phyloP scores from a whole-genome alignment of 108 stramenopile genomes.

The Mediolabrus comicus region DNA sequence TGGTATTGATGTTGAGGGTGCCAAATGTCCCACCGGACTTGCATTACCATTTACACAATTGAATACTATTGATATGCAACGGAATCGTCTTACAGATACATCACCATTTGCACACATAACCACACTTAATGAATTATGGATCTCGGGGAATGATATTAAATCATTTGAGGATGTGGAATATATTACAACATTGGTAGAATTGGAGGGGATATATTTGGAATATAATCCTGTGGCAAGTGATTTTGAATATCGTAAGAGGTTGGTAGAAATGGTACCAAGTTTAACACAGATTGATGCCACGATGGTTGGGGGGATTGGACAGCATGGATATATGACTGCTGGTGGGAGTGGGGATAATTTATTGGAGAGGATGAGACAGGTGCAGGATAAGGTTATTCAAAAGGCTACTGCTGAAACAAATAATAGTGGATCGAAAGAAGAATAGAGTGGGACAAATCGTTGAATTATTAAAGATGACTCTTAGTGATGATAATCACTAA shows the following conservation, averaged over 20 bases:
- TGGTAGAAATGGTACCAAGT: constrained; percentile 73
- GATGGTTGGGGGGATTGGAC: constrained; percentile 52
- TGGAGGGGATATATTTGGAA: constrained; percentile 95
- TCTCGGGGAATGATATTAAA: constrained; percentile 93
- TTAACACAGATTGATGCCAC: constrained; percentile 88
- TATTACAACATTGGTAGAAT: constrained; percentile 32
- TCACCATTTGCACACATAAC: constrained; percentile 73
- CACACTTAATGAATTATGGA: constrained; percentile 91
- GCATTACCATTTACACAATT: constrained; percentile 58
- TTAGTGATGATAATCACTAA: no score
- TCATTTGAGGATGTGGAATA: constrained; percentile 75
- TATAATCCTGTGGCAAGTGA: constrained; percentile 93
- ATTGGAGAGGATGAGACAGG: constrained; percentile 38
- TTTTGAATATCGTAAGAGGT: constrained; percentile 82
- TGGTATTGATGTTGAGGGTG: constrained; percentile 82
- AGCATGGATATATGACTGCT: constrained; percentile 10
- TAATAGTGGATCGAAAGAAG: background rate
- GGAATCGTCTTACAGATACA: constrained; percentile 75
- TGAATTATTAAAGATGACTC: background rate
- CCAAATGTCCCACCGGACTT: constrained; percentile 55
- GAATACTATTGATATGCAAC: constrained; percentile 73
- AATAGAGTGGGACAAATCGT: background rate
- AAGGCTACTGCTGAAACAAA: constrained; percentile 11
- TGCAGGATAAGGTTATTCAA: constrained; percentile 37
- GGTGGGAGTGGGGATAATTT: constrained; percentile 10